These are phyloP conservation scores for Candida berthetii DNA, from an alignment of 805 yeast genomes.

Conservation along the genomic window DNA sequence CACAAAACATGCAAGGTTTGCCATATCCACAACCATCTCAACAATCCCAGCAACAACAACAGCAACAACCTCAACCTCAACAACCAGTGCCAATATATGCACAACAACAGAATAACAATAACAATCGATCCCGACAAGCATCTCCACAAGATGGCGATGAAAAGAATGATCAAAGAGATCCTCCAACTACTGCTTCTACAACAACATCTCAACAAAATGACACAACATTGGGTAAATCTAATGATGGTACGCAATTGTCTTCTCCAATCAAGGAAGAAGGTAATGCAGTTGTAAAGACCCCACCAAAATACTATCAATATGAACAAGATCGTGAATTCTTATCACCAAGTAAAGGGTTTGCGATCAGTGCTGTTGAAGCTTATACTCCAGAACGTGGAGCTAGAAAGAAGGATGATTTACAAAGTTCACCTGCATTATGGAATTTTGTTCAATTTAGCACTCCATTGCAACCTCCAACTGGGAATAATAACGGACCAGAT, in stretches of 20 bases:
- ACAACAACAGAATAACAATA: no score
- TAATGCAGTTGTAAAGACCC: slow-evolving; percentile 2
- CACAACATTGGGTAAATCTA: neutral
- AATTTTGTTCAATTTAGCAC: slow-evolving; percentile 77
- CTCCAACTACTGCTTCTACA: slow-evolving; percentile 3
- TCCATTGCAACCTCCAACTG: slow-evolving; percentile 12
- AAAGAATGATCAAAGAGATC: neutral
- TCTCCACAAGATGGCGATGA: neutral
- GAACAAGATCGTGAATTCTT: slow-evolving; percentile 11
- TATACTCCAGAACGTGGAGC: slow-evolving; percentile 58
- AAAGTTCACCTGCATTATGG: slow-evolving; percentile 86
- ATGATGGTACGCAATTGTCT: slow-evolving; percentile 6
- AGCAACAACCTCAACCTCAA: slow-evolving; percentile 1
- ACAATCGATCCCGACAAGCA: no score
- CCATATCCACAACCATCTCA: slow-evolving; percentile 1
- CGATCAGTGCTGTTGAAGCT: slow-evolving; percentile 50
- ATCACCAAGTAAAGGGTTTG: slow-evolving; percentile 36
- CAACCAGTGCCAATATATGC: neutral
- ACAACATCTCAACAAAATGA: slow-evolving; percentile 3
- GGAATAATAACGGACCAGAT: slow-evolving; percentile 16
- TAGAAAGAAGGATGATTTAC: slow-evolving; percentile 11
- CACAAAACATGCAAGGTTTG: slow-evolving; percentile 2
- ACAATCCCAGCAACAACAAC: slow-evolving; percentile 1
- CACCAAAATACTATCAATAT: slow-evolving; percentile 7
- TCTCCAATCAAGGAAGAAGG: slow-evolving; percentile 11